Base-by-base conservation (phyloP, 495 filamentous ascomycete genomes). In the Penicillium dipodomyicola region DNA sequence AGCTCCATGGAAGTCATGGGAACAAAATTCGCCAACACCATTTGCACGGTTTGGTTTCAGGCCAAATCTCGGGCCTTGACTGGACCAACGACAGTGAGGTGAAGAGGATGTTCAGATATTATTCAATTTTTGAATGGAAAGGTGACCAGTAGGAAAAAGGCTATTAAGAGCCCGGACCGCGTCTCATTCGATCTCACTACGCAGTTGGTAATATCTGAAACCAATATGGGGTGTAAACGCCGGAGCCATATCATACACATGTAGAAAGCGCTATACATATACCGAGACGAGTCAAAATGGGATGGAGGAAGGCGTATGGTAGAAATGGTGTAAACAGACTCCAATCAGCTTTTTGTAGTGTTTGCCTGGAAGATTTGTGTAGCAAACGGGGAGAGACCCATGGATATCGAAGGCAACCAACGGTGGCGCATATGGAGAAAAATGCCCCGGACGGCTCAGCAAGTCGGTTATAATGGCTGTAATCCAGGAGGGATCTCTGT, bases 391-490 rank as follows among this genome's bases (percentile, higher is more conserved):
- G 14, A 29, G 27, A 8, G 33, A 39, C 0, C 22, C 22, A 22
- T 25, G 23, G n/a, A 39, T 39, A 39, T 39, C 4, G 35, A 17
- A 39, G 35, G 15, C 15, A 33, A 37, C 35, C 35, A 39, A 39
- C 15, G 35, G 33, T 37, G 33, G 35, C 35, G 35, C 35, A 39
- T 39, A 39, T 37, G 33, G 33, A 37, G 33, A 37, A 37, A 37
- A 7, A n/a, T 37, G 33, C 1, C 14, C 33, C 33, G 33, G 15
- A 35, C 2, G 30, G 11, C 30, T 37, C 14, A 37, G 33, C 30
- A 33, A 33, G 11, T 39, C 33, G 33, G 48, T 25, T 51, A 22
- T 35, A 40, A 39, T 52, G 35, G 49, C 49, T 14, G 10, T 33
- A 33, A 32, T 14, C 0, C 11, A 33, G 30, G 20, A 41, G 35